A percentile compares a stretch with the other conserved stretches of the same genome.
Evolutionary conservation across 768 basidiomycete species (phyloP).

Genomic region (Leccinum olivaceopallidum): DNA sequence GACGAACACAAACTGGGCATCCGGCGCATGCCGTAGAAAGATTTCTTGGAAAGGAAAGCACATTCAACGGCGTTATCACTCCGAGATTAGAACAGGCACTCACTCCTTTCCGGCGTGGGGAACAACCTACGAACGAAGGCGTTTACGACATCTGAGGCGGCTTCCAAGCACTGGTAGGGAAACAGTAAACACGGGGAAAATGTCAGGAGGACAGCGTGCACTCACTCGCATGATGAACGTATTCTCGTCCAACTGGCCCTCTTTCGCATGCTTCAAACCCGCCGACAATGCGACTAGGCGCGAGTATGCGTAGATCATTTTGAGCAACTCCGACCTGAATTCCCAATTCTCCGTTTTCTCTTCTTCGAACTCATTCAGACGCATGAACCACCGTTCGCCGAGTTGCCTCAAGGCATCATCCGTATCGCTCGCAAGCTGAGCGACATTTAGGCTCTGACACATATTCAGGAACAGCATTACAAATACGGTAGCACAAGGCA

Average conservation of each 20-base stretch:
- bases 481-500: not conserved
- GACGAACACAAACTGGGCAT: constrained; percentile 76
- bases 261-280: constrained; percentile 76
- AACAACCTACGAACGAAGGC: constrained; percentile 59
- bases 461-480: constrained; percentile 4
- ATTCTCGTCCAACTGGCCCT: constrained; percentile 54
- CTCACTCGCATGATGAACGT: constrained; percentile 66
- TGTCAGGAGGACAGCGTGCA: constrained; percentile 7
- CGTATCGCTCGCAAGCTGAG: constrained; percentile 59
- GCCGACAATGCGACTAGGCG: constrained; percentile 71
- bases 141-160: constrained; percentile 65
- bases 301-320: constrained; percentile 64
- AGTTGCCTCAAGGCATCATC: constrained; percentile 68
- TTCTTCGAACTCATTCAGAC: constrained; percentile 50
- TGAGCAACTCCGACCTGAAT: constrained; percentile 63
- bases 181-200: not conserved
- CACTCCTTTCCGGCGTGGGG: constrained; percentile 53
- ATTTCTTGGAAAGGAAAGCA: constrained; percentile 36
- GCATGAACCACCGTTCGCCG: constrained; percentile 55
- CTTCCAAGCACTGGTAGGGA: constrained; percentile 54
- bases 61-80: constrained; percentile 3
- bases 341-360: constrained; percentile 50
- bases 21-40: constrained; percentile 72
- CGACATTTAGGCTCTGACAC: constrained; percentile 60
- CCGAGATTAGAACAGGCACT: constrained; percentile 19